Conservation (phyloP, 805 yeast genomes). For the Yamadazyma akitaensis region DNA sequence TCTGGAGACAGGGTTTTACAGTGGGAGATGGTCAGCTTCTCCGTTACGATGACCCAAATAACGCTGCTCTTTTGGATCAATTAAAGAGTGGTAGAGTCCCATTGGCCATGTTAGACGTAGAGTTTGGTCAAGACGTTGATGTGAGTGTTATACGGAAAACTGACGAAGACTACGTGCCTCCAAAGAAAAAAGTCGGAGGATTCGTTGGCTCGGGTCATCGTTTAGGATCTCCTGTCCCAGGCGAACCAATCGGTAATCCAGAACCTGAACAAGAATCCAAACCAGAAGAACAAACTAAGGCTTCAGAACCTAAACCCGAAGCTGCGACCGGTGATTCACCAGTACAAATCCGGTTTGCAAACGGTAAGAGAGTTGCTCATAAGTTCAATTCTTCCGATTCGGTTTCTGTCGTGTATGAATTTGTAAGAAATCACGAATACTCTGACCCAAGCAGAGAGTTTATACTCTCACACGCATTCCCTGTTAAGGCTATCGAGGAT, state of each 20-base stretch:
- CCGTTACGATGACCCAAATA: conserved; percentile 91
- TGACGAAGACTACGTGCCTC: conserved; percentile 78
- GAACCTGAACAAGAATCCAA: conserved; percentile 14
- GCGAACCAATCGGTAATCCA: conserved; percentile 47
- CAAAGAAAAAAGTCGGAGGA: conserved; percentile 60
- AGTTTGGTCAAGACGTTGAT: conserved; percentile 89
- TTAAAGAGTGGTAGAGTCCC: conserved; percentile 92
- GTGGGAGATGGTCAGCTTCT: conserved; percentile 87
- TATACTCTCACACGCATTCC: conserved; percentile 75
- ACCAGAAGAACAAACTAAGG: conserved; percentile 12
- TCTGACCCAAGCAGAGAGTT: conserved; percentile 53
- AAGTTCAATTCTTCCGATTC: conserved; percentile 64
- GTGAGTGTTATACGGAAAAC: conserved; percentile 78
- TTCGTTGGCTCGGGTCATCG: conserved; percentile 79
- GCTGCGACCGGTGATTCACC: conserved; percentile 59
- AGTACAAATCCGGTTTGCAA: conserved; percentile 81
- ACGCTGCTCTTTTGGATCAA: conserved; percentile 71
- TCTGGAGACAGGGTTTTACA: conserved; percentile 96
- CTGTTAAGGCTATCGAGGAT: conserved; percentile 68
- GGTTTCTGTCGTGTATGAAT: conserved; percentile 64
- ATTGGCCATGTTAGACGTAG: conserved; percentile 71
- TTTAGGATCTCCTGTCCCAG: conserved; percentile 86
- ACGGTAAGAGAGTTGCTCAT: conserved; percentile 66
- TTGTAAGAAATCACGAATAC: conserved; percentile 47
- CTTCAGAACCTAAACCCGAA: conserved; percentile 14